phyloP scores from a whole-genome alignment of 1,139 yeast genomes.

The Eremothecium gossypii region DNA sequence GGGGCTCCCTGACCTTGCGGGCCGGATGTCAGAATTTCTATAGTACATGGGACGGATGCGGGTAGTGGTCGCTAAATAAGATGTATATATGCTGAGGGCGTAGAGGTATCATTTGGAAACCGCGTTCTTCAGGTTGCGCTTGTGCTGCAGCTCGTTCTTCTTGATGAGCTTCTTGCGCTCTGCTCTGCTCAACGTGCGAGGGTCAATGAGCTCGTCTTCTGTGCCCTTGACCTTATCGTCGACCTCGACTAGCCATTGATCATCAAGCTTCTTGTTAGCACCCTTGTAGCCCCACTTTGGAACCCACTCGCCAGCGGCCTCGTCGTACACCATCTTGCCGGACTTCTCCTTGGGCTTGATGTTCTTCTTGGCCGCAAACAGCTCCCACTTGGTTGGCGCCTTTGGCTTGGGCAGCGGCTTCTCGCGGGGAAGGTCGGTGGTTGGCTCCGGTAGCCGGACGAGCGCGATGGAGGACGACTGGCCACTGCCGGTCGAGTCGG shows the following conservation, averaged over 20 bases:
- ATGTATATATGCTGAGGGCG: too few relatives aligned
- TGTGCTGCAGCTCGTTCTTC: constrained; percentile 81
- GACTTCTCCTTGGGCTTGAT: constrained; percentile 83
- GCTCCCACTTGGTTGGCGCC: constrained; percentile 93
- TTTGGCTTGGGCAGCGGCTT: constrained; percentile 89
- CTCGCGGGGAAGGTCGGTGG: constrained; percentile 82
- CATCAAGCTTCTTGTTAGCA: constrained; percentile 73
- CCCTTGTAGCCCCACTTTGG: constrained; percentile 99
- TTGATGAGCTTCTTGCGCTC: constrained; percentile 80
- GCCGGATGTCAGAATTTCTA: too few relatives aligned
- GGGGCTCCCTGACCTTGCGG: too few relatives aligned
- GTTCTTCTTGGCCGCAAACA: constrained; percentile 92
- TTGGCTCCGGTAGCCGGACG: constrained; percentile 77
- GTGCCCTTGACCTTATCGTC: constrained; percentile 63
- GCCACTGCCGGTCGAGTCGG: constrained; percentile 53
- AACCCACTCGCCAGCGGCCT: constrained; percentile 88
- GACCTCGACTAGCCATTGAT: constrained; percentile 94
- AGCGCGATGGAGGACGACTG: constrained; percentile 71
- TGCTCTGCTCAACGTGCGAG: constrained; percentile 67
- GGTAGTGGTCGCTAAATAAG: too few relatives aligned
- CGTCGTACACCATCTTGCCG: constrained; percentile 87
- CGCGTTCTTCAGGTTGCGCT: constrained; percentile 56
- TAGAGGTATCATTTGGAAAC: not conserved
- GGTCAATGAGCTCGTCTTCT: constrained; percentile 70
- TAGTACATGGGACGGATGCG: too few relatives aligned